Evolutionary conservation across 352 stramenopile species (phyloP), one percentile per base, ranked within the genome.

Genomic region (Pythium dissimile): DNA sequence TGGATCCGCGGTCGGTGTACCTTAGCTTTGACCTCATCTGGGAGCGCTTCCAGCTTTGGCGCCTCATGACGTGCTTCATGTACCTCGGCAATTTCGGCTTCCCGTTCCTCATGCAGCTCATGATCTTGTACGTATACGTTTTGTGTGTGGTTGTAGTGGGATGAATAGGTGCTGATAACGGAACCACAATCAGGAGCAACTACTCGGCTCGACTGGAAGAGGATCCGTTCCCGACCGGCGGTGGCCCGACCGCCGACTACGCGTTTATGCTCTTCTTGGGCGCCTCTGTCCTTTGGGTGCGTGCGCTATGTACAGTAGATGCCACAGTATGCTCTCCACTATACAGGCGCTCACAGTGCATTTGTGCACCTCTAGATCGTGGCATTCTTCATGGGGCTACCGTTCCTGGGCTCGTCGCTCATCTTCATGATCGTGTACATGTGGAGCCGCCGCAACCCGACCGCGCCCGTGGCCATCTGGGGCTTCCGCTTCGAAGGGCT

Each of bases 371-470:
- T 13, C 31, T 56, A 94, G 83, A 67, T 95, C 43, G 61, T 94
- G 27, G 84, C 73, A 30, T 91, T 91, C 61, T 86, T 94, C 63
- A 90, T 95, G 77, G 72, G 64, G 20, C 69, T 95, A 13, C 79
- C 78, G 32, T 96, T 96, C 69, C 66, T 95, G 11, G 86, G 84
- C 45, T 75, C 77, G 35, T 84, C 87, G 32, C 74, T 96, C 26
- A 92, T 94, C 67, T 95, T 96, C 53, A 94, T 92, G 78, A 93
- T 95, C 54, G 77, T 95, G 27, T 96, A 96, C 72, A 75, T 96
- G 41, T 96, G 88, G 88, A 96, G 88, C 62, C 86, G 84, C 35
- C 82, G 82, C 10, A 89, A 96, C 58, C 77, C 87, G 37, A 92
- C 86, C 15, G 72, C 77, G 7, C 80, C 84, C 24, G 84, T 94